Base-by-base conservation (phyloP, 345 rosid genomes). In the Jatropha curcas region DNA sequence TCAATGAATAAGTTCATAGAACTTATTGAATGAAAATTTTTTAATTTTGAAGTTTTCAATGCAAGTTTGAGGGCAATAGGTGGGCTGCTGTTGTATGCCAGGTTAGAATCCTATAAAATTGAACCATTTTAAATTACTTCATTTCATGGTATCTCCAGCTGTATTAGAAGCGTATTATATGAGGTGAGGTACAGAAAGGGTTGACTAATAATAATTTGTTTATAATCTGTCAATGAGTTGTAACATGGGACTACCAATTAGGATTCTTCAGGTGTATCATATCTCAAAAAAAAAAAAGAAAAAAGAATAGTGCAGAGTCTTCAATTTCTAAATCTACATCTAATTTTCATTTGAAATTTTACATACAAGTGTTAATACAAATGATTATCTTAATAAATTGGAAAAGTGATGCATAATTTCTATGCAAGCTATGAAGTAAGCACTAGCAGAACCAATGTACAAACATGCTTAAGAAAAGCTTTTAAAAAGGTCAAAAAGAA, bases 131-230 rank as follows among this genome's bases (percentile, higher is more conserved):
- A 66, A 76, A 28, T 48, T 41, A 62, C 79, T 59, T 65, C 61
- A 59, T 68, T 70, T 55, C 56, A 71, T 65, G 59, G 82, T 80
- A 78, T 62, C 78, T 82, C 80, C 87, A 86, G 91, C 89, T 90
- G 95, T 80, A 43, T 34, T 80, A 37, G 39, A 62, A 76, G 86
- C 79, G n/a, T n/a, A n/a, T 84, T 79, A 50, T 17, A 81, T 37
- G 27, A 16, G 16, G 17, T 58, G 69, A 72, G 19, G 37, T 48
- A 46, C 55, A 45, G 41, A 77, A 60, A 16, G 64, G 70, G 78
- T 81, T 81, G 84, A 80, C 80, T 73, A 45, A 41, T 50, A 24
- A 60, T 65, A 50, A 37, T 37, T 20, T 65, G 60, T 61, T 53
- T 74, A 31, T 53, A 63, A 67, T 71, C 85, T 80, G 85, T 68